Base-by-base conservation (phyloP, 441 rosid genomes). In the Lagerstroemia fauriei region DNA sequence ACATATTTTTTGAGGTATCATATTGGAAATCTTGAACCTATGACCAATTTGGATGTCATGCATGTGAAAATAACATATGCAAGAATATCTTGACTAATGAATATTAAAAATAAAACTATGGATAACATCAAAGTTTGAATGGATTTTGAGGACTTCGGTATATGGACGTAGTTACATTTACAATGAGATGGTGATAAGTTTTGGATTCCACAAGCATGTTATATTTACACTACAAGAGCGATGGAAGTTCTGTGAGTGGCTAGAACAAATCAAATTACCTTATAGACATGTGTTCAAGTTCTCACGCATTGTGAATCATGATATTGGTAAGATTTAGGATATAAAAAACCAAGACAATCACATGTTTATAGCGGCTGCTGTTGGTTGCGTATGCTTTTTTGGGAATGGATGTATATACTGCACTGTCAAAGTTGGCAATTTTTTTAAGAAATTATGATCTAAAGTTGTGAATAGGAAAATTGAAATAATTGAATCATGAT, bases 31-130 rank as follows among this genome's bases (percentile, higher is more conserved):
- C 1, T 59, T 59, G 27, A 59, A 59, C 29, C 1, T 25, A 25
- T 11, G 66, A 4, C 81, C 27, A 83, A 83, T 72, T 63, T 83
- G 14, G 85, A 83, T 72, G 85, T 83, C 13, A 83, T 72, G 63
- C 82, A 78, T 17, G 72, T 78, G 20, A 83, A 20, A 78, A 78
- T 6, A 83, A 83, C 71, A 66, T 83, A 11, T 78, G 66, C 44
- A 81, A 78, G 3, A 83, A 78, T 41, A 27, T 78, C 7, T 9
- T 78, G 7, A 38, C 2, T 78, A 13, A 9, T 83, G 77, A 44
- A 47, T 57, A 16, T 38, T 13, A 22, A 78, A 46, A 68, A 66
- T 0, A 71, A 78, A 73, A 71, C 22, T 0, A 83, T 78, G 75
- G 75, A 83, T 32, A 34, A n/a, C 17, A 22, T 41, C 9, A 73